Conservation (phyloP, 176 grass and related monocot species). For the Oryza australiensis region DNA sequence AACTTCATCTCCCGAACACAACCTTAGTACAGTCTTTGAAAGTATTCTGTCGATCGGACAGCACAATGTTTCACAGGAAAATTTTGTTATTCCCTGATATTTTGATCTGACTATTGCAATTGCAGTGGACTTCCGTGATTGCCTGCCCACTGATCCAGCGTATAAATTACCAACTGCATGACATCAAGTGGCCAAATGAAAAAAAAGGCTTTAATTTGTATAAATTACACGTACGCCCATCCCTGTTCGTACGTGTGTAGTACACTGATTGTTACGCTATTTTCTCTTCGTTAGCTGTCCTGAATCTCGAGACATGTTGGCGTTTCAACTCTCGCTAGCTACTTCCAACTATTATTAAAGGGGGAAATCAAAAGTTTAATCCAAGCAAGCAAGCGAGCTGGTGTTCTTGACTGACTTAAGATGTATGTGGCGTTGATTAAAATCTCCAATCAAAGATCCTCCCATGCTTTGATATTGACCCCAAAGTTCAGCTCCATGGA, state of each 20-base stretch:
- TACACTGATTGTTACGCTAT: conserved; percentile 8
- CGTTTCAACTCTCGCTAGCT: conserved; percentile 17
- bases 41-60: not conserved
- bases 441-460: not conserved
- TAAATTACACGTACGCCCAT: not conserved
- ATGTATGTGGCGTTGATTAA: not conserved
- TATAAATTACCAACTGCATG: not conserved
- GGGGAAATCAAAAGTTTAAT: conserved; percentile 10
- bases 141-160: not conserved
- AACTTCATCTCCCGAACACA: too few relatives aligned
- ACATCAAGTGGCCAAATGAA: not conserved
- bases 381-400: conserved; percentile 1
- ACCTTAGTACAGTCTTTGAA: not conserved
- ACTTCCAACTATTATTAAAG: not conserved
- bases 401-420: conserved; percentile 4
- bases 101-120: conserved; percentile 32
- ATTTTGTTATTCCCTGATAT: not conserved
- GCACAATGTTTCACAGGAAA: not conserved
- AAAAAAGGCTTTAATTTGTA: conserved; percentile 2
- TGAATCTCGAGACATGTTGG: conserved; percentile 35
- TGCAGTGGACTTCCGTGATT: conserved; percentile 4
- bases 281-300: conserved; percentile 12
- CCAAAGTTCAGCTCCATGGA: not conserved
- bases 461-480: not conserved
- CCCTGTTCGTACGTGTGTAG: conserved; percentile 10